A percentile compares a stretch with the other conserved stretches of the same genome.
Evolutionary conservation across 2,329 filamentous ascomycete genomes (phyloP).

Genomic region (Fusarium sp.): DNA sequence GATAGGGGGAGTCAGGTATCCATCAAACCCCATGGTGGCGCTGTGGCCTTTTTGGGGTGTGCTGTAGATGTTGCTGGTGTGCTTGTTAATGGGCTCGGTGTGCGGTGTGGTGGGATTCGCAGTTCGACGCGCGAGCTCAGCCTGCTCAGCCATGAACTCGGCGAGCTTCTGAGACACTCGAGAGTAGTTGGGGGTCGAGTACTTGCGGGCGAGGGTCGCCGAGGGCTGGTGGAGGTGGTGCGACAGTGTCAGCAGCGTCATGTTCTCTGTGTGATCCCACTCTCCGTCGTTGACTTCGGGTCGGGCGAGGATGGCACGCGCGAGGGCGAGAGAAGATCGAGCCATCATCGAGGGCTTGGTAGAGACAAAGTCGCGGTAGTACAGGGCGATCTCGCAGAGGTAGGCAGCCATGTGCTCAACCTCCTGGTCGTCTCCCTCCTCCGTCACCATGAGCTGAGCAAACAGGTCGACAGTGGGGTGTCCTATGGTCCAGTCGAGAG

Average conservation of each 20-base stretch:
- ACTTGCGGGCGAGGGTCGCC: constrained; percentile 69
- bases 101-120: constrained; percentile 70
- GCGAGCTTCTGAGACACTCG: constrained; percentile 66
- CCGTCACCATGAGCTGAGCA: constrained; percentile 85
- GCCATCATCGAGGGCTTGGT: constrained; percentile 92
- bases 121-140: constrained; percentile 63
- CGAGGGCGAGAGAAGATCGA: constrained; percentile 84
- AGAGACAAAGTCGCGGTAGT: constrained; percentile 97
- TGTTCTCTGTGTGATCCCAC: constrained; percentile 80
- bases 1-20: constrained; percentile 87
- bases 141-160: constrained; percentile 71
- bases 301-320: constrained; percentile 86
- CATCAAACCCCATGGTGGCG: constrained; percentile 72
- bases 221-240: constrained; percentile 71
- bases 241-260: constrained; percentile 71
- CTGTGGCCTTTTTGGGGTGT: constrained; percentile 83
- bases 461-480: constrained; percentile 97
- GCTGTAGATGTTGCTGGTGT: constrained; percentile 72
- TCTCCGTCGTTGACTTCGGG: constrained; percentile 80
- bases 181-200: constrained; percentile 65
- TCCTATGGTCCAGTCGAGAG: constrained; percentile 94
- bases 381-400: constrained; percentile 93
- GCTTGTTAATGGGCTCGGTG: constrained; percentile 63
- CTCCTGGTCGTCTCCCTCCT: constrained; percentile 83
- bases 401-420: constrained; percentile 96